A percentile compares a stretch with the other conserved stretches of the same genome.
These are phyloP conservation scores for Vanderwaltozyma verrucispora DNA, from an alignment of 805 yeast genomes.

Conservation along the genomic window DNA sequence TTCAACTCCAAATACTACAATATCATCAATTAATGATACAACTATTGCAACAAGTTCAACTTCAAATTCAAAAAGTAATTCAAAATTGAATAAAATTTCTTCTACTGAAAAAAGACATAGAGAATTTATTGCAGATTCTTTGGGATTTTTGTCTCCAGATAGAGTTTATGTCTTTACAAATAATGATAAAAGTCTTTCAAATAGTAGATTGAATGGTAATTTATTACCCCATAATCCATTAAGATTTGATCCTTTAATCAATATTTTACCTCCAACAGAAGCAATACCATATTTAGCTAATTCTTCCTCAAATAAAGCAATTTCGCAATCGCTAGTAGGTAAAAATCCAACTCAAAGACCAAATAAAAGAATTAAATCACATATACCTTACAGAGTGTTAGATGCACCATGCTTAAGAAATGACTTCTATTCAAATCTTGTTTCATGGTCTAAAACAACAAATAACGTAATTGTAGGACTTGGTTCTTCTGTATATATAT, in stretches of 20 bases:
- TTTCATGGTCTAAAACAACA: constrained; percentile 55
- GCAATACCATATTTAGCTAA: constrained; percentile 11
- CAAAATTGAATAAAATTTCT: constrained; percentile 1
- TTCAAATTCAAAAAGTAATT: background rate
- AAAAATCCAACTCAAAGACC: constrained; percentile 6
- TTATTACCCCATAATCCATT: constrained; percentile 3
- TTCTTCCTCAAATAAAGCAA: constrained; percentile 4
- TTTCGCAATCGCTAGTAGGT: constrained; percentile 3
- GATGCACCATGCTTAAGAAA: constrained; percentile 65
- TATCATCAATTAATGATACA: background rate
- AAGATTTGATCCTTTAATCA: constrained; percentile 12
- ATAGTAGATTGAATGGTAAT: background rate
- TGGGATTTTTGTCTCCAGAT: constrained; percentile 34
- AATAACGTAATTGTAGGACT: constrained; percentile 57
- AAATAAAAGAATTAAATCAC: constrained; percentile 27
- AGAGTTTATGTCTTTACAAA: constrained; percentile 33
- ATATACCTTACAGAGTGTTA: constrained; percentile 40
- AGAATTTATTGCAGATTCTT: constrained; percentile 39
- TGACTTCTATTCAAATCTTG: constrained; percentile 67
- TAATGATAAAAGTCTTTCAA: background rate
- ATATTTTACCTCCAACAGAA: constrained; percentile 14
- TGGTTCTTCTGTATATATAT: constrained; percentile 45
- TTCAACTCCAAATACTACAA: constrained; percentile 1
- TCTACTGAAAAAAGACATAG: constrained; percentile 20
- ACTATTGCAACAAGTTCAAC: background rate